phyloP scores from a whole-genome alignment of 345 rosid species.

The Raphanus raphanistrum region DNA sequence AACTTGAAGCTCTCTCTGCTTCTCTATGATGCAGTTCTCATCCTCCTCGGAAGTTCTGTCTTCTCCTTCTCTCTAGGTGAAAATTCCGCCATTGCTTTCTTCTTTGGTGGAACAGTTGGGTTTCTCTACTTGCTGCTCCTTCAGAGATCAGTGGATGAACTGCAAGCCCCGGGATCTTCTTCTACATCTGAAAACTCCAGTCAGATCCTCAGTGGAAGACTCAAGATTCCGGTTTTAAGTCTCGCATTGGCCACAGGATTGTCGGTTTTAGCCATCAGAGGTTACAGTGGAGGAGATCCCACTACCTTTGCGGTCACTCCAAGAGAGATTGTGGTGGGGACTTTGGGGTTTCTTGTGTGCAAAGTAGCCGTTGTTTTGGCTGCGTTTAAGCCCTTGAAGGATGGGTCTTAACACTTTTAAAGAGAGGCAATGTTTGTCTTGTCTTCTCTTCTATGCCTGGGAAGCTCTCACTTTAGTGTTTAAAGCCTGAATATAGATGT shows the following conservation, averaged over 20 bases:
- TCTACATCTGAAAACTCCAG: conserved; percentile 37
- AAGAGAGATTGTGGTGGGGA: conserved; percentile 67
- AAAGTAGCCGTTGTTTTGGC: conserved; percentile 84
- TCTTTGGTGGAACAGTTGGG: conserved; percentile 66
- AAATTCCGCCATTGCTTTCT: conserved; percentile 62
- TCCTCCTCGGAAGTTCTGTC: conserved; percentile 49
- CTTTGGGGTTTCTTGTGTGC: conserved; percentile 79
- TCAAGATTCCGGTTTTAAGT: conserved; percentile 49
- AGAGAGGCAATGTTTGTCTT: too few species aligned
- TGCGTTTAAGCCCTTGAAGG: conserved; percentile 63
- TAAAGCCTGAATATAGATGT: too few species aligned
- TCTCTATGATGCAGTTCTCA: conserved; percentile 45
- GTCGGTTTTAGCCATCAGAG: conserved; percentile 45
- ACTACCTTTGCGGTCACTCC: conserved; percentile 49
- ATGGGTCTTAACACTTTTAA: conserved; percentile 17
- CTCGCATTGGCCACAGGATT: conserved; percentile 54
- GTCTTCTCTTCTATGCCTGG: too few species aligned
- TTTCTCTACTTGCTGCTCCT: conserved; percentile 63
- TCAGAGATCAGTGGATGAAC: conserved; percentile 74
- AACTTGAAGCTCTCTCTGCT: conserved; percentile 75
- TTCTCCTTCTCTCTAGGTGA: conserved; percentile 47
- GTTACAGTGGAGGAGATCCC: conserved; percentile 40
- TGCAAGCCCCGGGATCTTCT: conserved; percentile 48
- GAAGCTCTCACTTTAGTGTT: too few species aligned
- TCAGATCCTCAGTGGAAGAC: conserved; percentile 23